Percentiles rank a stretch among this genome's conserved stretches.
Conservation (phyloP, 148 eudicot genomes). For the Silene conica region DNA sequence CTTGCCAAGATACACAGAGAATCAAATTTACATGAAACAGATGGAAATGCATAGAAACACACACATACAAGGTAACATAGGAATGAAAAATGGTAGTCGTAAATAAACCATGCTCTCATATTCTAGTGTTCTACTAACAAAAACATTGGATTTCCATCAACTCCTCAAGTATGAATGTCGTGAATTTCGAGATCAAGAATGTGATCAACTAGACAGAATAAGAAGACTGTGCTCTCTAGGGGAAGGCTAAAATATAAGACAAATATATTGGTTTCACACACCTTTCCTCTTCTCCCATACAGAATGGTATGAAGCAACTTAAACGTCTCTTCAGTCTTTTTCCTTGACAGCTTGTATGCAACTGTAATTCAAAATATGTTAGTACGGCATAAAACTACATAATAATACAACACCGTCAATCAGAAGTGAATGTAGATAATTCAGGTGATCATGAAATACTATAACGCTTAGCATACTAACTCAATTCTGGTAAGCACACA, state of each 20-base stretch:
- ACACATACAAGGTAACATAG: not conserved
- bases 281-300: conserved; percentile 89
- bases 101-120: no score
- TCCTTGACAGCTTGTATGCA: conserved; percentile 82
- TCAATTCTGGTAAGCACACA: not conserved
- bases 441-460: not conserved
- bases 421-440: no score
- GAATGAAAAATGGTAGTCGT: not conserved
- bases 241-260: not conserved
- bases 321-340: conserved; percentile 63
- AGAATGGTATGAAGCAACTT: conserved; percentile 77
- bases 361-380: conserved; percentile 32
- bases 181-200: not conserved
- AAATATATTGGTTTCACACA: conserved; percentile 14
- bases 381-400: not conserved
- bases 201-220: not conserved
- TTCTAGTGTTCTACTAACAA: no score
- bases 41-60: no score
- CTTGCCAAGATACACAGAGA: no score
- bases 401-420: no score
- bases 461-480: not conserved
- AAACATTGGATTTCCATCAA: no score
- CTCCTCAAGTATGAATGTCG: not conserved
- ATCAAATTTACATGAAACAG: no score
- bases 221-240: not conserved